Evolutionary conservation across 2,329 filamentous ascomycete genomes (phyloP).

Genomic region (Cladosporium cucumerinum): DNA sequence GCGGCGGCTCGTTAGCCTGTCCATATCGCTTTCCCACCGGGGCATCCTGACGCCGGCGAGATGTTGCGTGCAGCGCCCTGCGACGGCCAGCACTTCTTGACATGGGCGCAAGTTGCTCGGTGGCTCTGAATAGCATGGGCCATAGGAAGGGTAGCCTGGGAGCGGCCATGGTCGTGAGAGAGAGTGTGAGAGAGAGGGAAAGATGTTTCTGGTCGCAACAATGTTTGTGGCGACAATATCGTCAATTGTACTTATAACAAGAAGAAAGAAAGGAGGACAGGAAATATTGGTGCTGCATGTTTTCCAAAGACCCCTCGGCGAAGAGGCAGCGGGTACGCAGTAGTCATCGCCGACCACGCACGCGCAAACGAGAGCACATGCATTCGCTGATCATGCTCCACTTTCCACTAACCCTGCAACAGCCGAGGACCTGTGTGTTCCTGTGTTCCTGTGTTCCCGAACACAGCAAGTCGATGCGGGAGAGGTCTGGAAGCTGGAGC

Average conservation of each 20-base stretch:
- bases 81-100: constrained; percentile 25
- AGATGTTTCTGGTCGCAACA: not conserved
- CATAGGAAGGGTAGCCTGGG: constrained; percentile 48
- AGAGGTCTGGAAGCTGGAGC: not conserved
- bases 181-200: not conserved
- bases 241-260: not conserved
- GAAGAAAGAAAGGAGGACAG: not conserved
- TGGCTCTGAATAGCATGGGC: constrained; percentile 43
- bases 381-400: not conserved
- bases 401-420: constrained; percentile 1
- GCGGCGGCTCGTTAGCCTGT: constrained; percentile 45
- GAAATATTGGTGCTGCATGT: not conserved
- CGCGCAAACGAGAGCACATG: not conserved
- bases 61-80: constrained; percentile 34
- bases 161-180: constrained; percentile 32
- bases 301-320: constrained; percentile 4
- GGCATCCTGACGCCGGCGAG: constrained; percentile 31
- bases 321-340: not conserved
- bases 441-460: not conserved
- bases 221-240: not conserved
- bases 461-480: not conserved
- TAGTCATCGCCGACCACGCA: constrained; percentile 2
- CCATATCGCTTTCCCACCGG: constrained; percentile 42
- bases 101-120: constrained; percentile 23
- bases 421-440: constrained; percentile 10